Conservation (phyloP, 129 eudicot genomes). For the Daucus carota region DNA sequence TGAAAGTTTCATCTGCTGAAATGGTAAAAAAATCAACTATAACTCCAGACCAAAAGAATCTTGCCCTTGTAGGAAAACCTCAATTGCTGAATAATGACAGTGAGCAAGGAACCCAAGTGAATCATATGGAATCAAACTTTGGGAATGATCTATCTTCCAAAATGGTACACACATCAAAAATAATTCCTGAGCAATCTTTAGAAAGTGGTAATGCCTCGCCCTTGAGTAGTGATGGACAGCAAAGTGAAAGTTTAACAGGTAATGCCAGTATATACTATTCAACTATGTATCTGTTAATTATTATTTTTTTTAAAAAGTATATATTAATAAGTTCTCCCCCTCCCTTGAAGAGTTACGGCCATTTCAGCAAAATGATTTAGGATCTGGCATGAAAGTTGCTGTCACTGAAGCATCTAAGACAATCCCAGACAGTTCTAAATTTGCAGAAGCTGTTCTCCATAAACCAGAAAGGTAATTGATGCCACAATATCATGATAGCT, state of each 20-base stretch:
- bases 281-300: not conserved
- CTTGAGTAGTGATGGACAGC: slow-evolving; percentile 14
- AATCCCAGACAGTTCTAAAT: slow-evolving; percentile 3
- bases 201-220: slow-evolving; percentile 18
- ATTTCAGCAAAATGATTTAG: slow-evolving; percentile 20
- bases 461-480: slow-evolving; percentile 63
- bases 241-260: slow-evolving; percentile 28
- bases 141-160: slow-evolving; percentile 15
- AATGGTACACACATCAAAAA: slow-evolving; percentile 11
- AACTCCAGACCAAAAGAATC: slow-evolving; percentile 18
- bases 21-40: slow-evolving; percentile 10
- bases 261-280: not conserved
- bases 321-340: not conserved
- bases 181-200: slow-evolving; percentile 19
- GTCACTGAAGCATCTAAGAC: slow-evolving; percentile 18
- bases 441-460: slow-evolving; percentile 46
- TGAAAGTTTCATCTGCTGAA: slow-evolving; percentile 16
- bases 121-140: slow-evolving; percentile 20
- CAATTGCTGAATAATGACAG: slow-evolving; percentile 11
- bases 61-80: not conserved
- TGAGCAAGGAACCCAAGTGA: slow-evolving; percentile 23
- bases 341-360: slow-evolving; percentile 40
- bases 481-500: not conserved
- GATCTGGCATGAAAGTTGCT: slow-evolving; percentile 9
- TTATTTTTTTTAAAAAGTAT: no score